Evolutionary conservation across 257 asterid genomes (phyloP).

Genomic region (Solanum dulcamara): DNA sequence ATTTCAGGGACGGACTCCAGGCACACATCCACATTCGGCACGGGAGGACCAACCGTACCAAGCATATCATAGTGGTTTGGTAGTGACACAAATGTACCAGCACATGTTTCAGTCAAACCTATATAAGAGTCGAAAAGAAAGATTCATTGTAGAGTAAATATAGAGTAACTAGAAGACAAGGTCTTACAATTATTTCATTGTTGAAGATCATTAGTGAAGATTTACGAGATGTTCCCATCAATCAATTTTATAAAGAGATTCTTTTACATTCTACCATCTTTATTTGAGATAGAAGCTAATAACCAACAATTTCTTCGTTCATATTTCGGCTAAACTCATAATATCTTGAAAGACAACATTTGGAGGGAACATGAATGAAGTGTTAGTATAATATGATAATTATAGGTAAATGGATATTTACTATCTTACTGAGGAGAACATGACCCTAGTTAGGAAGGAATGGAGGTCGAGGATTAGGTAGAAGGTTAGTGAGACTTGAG

Average conservation of each 20-base stretch:
- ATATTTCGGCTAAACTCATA: neutral
- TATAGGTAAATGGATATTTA: neutral
- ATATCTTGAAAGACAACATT: neutral
- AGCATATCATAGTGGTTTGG: constrained; percentile 67
- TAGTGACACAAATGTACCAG: constrained; percentile 81
- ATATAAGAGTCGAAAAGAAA: constrained; percentile 9
- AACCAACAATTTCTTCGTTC: neutral
- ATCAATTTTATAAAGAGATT: neutral
- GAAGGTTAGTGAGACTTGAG: neutral
- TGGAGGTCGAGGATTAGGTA: neutral
- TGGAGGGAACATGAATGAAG: neutral
- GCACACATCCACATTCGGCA: constrained; percentile 89
- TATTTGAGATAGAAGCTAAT: neutral
- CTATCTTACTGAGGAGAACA: neutral
- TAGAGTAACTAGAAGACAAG: no score
- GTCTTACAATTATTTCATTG: no score
- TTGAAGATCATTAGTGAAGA: neutral
- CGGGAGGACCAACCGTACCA: constrained; percentile 96
- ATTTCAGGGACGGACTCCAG: constrained; percentile 97
- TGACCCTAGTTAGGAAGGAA: neutral
- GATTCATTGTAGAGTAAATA: no score
- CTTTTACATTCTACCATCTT: neutral
- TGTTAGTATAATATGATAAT: neutral
- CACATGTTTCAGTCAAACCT: constrained; percentile 98
- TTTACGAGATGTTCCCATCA: neutral